These are phyloP conservation scores for Annulohypoxylon nitens DNA, from an alignment of 495 filamentous ascomycete genomes.

Conservation along the genomic window DNA sequence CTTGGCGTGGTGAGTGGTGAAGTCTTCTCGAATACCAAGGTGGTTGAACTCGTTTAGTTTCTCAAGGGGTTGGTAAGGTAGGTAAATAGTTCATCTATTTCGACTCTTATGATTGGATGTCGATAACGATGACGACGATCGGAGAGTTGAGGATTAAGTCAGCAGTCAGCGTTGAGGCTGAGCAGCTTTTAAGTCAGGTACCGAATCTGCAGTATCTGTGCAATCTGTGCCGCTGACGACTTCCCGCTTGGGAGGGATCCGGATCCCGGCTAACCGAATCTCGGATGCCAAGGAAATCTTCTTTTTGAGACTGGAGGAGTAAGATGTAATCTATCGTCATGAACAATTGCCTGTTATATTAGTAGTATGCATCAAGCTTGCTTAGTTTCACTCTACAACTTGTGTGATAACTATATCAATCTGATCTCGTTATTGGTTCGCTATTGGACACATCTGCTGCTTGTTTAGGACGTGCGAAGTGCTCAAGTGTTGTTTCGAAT, in stretches of 20 bases:
- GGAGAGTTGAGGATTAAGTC: slow-evolving; percentile 7
- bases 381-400: not conserved
- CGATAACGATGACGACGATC: slow-evolving; percentile 1
- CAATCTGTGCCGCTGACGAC: not conserved
- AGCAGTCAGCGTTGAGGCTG: not conserved
- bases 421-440: not conserved
- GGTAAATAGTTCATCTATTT: not conserved
- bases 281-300: slow-evolving; percentile 19
- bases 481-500: not conserved
- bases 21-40: not conserved
- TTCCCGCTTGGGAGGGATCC: slow-evolving; percentile 11
- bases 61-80: not conserved
- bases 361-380: not conserved
- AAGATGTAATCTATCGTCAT: not conserved
- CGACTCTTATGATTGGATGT: not conserved
- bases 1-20: not conserved
- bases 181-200: slow-evolving; percentile 3
- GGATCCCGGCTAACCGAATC: slow-evolving; percentile 11
- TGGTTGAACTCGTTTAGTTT: not conserved
- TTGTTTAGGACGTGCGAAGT: not conserved
- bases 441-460: not conserved
- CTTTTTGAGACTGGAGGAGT: slow-evolving; percentile 2
- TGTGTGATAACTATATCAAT: slow-evolving; percentile 3
- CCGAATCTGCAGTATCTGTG: not conserved
- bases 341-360: slow-evolving; percentile 10